These are phyloP conservation scores for Colletotrichum liaoningense DNA, from an alignment of 2,329 filamentous ascomycete genomes.

Conservation along the genomic window DNA sequence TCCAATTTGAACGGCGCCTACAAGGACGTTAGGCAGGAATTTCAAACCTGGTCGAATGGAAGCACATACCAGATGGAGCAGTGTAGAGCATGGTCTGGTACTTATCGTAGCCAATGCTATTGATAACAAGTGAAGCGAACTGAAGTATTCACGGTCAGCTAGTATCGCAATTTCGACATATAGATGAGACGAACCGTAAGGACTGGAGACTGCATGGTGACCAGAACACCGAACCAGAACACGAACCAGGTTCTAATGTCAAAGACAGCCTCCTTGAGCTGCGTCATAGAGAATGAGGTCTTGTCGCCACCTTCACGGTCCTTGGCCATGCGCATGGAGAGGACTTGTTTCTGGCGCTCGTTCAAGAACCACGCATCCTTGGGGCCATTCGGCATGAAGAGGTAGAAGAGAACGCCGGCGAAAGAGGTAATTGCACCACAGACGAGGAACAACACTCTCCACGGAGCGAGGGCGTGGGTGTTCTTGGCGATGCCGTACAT, in stretches of 20 bases:
- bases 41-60: no score
- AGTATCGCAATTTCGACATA: accelerated
- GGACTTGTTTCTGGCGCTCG: slow-evolving; percentile 53
- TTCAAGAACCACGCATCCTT: slow-evolving; percentile 61
- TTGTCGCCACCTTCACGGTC: slow-evolving; percentile 49
- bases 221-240: slow-evolving; percentile 57
- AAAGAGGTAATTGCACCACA: slow-evolving; percentile 59
- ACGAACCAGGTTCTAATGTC: slow-evolving; percentile 58
- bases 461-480: slow-evolving; percentile 51
- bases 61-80: slow-evolving; percentile 49
- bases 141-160: slow-evolving; percentile 26
- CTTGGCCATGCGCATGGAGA: slow-evolving; percentile 46
- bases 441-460: slow-evolving; percentile 61
- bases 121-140: slow-evolving; percentile 63
- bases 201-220: slow-evolving; percentile 58
- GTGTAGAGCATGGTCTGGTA: slow-evolving; percentile 59
- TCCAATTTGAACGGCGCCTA: slow-evolving; percentile 56
- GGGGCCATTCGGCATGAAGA: slow-evolving; percentile 58
- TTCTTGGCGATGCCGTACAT: slow-evolving; percentile 57
- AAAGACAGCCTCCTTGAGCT: slow-evolving; percentile 55
- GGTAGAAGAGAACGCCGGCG: slow-evolving; percentile 56
- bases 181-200: slow-evolving; percentile 45
- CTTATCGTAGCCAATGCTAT: slow-evolving; percentile 55
- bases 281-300: slow-evolving; percentile 54
- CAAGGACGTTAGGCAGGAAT: no score